These are phyloP conservation scores for Hypsizygus ulmarius DNA, from an alignment of 1,284 basidiomycete genomes.

Conservation along the genomic window DNA sequence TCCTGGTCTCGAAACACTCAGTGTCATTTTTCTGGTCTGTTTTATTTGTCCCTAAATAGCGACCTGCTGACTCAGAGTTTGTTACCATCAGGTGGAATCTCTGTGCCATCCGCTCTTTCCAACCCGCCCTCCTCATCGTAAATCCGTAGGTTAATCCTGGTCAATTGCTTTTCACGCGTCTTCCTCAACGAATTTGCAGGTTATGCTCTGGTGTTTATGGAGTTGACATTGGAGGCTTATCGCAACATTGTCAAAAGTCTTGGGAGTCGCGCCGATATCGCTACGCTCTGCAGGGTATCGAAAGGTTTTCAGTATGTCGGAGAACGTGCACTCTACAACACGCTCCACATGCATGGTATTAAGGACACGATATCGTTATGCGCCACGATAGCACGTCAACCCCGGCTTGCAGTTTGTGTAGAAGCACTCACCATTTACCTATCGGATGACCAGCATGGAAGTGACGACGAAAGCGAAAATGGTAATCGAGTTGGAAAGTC, in stretches of 20 bases:
- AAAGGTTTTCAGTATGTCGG: slow-evolving; percentile 51
- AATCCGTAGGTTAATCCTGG: slow-evolving; percentile 10
- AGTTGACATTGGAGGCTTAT: slow-evolving; percentile 55
- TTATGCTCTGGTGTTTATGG: slow-evolving; percentile 46
- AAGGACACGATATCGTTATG: slow-evolving; percentile 42
- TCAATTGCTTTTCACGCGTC: background rate
- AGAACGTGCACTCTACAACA: slow-evolving; percentile 59
- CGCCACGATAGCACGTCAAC: slow-evolving; percentile 40
- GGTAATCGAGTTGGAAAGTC: slow-evolving; percentile 15
- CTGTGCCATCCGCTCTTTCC: slow-evolving; percentile 11
- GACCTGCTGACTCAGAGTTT: slow-evolving; percentile 2
- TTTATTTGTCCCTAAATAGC: background rate
- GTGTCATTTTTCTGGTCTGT: too few relatives aligned
- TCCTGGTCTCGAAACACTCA: slow-evolving; percentile 1
- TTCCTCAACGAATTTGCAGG: slow-evolving; percentile 22
- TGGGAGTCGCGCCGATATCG: slow-evolving; percentile 49
- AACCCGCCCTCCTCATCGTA: slow-evolving; percentile 2
- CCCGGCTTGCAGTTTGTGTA: slow-evolving; percentile 48
- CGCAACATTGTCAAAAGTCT: slow-evolving; percentile 52
- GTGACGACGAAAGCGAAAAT: slow-evolving; percentile 21
- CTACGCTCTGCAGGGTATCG: slow-evolving; percentile 53
- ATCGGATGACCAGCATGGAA: slow-evolving; percentile 22
- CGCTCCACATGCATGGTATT: slow-evolving; percentile 44
- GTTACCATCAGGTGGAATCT: slow-evolving; percentile 7
- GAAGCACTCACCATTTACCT: slow-evolving; percentile 51